Evolutionary conservation across 208 protist genomes (phyloP), one percentile per base, ranked within the genome.

Genomic region (Leishmania tropica): DNA sequence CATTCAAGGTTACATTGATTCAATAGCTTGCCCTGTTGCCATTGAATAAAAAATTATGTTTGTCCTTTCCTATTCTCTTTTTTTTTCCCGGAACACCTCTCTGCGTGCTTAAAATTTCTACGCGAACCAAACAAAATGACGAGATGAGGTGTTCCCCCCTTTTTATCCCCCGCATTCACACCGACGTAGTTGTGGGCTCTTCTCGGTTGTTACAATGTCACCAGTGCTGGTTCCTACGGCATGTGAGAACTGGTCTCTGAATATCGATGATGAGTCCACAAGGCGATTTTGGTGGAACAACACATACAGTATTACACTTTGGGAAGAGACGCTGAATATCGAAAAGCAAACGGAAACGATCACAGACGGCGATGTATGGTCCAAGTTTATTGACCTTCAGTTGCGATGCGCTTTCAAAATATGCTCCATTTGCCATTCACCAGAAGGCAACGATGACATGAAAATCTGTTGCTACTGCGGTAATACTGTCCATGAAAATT

Each of bases 381-480:
- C 72, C 28, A 88, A 81, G 24, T 97, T 89, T 74, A 91, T 97
- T 42, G 78, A 88, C 1, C 90, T 95, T 80, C 92, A 95, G 65
- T 64, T 94, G 62, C 5, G 64, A 2, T 87, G 81, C 40, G 89
- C 92, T 2, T 97, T 87, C 77, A 97, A 95, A 62, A 51, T 97
- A 11, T 97, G 93, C 73, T 71, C 82, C 28, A 75, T 95, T 21
- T 97, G 93, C 65, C 78, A 83, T 53, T 53, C 74, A 11, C 92
- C 92, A 35, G 92, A 97, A 53, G 92, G 83, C 5, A 93, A 91
- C 58, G 84, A 88, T 45, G 93, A 95, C 78, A 89, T 95, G 87
- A 90, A 88, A 68, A 72, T 97, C 1, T 97, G 93, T 70, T 97
- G 92, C 76, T 95, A 94, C 78, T 97, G 93, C 75, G 92, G 87